Evolutionary conservation across 805 yeast genomes (phyloP).

Genomic region (Yamadazyma tumulicola): DNA sequence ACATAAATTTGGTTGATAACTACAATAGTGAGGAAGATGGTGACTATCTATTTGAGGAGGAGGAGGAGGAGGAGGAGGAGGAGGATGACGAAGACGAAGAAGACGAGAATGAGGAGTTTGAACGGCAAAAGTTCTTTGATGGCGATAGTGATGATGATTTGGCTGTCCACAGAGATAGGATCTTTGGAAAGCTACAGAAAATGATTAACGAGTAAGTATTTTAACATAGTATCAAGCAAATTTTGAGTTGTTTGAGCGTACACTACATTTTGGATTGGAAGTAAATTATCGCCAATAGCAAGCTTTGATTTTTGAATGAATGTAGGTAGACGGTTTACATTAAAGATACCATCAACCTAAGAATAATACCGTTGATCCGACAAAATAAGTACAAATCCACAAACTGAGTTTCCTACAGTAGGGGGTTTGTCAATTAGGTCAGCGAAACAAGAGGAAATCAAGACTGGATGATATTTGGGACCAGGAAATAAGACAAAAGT

Average conservation of each 20-base stretch:
- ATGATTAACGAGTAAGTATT: slow-evolving; percentile 44
- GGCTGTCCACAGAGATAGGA: slow-evolving; percentile 61
- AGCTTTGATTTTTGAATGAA: no score
- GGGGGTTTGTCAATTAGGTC: no score
- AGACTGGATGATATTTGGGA: no score
- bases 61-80: slow-evolving; percentile 29
- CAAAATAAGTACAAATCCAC: no score
- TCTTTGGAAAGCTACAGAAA: slow-evolving; percentile 53
- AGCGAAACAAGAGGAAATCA: no score
- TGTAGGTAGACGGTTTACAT: no score
- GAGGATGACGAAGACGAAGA: slow-evolving; percentile 61
- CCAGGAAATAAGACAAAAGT: no score
- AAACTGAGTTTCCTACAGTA: no score
- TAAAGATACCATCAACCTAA: no score
- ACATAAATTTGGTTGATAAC: slow-evolving; percentile 8
- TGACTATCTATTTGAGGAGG: slow-evolving; percentile 6
- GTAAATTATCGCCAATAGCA: background rate
- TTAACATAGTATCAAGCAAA: background rate
- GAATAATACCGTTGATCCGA: no score
- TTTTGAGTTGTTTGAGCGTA: no score
- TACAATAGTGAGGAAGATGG: slow-evolving; percentile 12
- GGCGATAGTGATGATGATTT: slow-evolving; percentile 55
- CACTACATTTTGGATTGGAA: background rate
- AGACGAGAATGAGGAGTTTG: slow-evolving; percentile 18
- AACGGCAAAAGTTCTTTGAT: slow-evolving; percentile 54